Evolutionary conservation across 805 yeast genomes (phyloP).

Genomic region (Tetrapisispora phaffii): DNA sequence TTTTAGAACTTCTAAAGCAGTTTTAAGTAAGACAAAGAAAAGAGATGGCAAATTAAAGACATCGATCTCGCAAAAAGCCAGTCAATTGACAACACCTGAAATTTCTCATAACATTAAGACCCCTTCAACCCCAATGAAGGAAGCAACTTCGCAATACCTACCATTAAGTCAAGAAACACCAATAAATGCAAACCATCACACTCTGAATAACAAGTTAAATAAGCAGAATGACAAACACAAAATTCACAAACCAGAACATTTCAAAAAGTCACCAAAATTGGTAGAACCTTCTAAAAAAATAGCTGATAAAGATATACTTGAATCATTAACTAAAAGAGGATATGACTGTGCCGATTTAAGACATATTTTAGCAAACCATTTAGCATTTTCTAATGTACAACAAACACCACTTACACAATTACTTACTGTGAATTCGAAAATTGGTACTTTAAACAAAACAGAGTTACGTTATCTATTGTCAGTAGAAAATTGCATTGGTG

Average conservation of each 20-base stretch:
- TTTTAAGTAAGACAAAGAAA: neutral
- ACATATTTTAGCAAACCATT: constrained; percentile 65
- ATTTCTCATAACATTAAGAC: neutral
- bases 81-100: neutral
- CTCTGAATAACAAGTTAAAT: neutral
- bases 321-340: constrained; percentile 18
- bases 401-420: constrained; percentile 78
- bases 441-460: constrained; percentile 36
- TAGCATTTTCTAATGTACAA: constrained; percentile 81
- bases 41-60: neutral
- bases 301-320: constrained; percentile 5
- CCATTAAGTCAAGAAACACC: neutral
- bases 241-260: constrained; percentile 1
- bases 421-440: constrained; percentile 48
- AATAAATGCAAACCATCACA: neutral
- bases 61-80: neutral
- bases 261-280: neutral
- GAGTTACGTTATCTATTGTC: constrained; percentile 39
- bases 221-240: neutral
- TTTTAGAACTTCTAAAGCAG: constrained; percentile 39
- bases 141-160: neutral
- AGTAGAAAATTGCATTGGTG: constrained; percentile 59
- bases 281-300: neutral
- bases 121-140: neutral
- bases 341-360: constrained; percentile 42